These are phyloP conservation scores for Nicotiana knightiana DNA, from an alignment of 257 asterid genomes.

Conservation along the genomic window DNA sequence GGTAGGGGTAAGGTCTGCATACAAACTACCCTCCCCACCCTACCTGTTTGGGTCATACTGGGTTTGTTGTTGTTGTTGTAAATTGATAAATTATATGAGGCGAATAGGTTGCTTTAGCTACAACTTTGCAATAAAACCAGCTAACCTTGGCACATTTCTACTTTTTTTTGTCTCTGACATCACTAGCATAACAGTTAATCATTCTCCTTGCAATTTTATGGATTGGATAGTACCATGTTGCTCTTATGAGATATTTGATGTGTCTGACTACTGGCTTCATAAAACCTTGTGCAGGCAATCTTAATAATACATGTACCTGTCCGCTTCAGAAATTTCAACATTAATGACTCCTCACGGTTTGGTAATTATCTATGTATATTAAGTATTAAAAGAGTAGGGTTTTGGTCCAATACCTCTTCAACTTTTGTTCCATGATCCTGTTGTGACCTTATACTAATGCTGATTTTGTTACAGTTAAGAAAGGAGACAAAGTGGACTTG, in stretches of 20 bases:
- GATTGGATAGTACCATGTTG: neutral
- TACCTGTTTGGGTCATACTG: too few relatives aligned
- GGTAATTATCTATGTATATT: conserved; percentile 38
- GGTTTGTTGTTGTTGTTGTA: too few relatives aligned
- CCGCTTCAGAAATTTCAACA: conserved; percentile 52
- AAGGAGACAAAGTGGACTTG: conserved; percentile 66
- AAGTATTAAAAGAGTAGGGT: neutral
- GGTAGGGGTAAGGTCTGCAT: too few relatives aligned
- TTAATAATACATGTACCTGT: conserved; percentile 74
- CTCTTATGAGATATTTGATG: neutral
- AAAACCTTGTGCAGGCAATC: conserved; percentile 58
- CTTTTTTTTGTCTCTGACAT: neutral
- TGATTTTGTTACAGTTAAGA: conserved; percentile 50
- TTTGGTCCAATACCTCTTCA: neutral
- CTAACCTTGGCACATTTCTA: neutral
- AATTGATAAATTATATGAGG: neutral
- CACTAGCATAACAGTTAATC: neutral
- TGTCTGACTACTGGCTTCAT: conserved; percentile 19
- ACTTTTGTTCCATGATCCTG: neutral
- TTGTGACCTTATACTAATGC: conserved; percentile 3
- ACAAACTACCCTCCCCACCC: too few relatives aligned
- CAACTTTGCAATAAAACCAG: neutral
- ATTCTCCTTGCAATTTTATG: neutral
- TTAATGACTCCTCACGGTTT: conserved; percentile 56
- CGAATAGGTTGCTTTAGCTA: neutral